Base-by-base conservation (phyloP, 495 filamentous ascomycete genomes). In the Penicillium bialowiezense region DNA sequence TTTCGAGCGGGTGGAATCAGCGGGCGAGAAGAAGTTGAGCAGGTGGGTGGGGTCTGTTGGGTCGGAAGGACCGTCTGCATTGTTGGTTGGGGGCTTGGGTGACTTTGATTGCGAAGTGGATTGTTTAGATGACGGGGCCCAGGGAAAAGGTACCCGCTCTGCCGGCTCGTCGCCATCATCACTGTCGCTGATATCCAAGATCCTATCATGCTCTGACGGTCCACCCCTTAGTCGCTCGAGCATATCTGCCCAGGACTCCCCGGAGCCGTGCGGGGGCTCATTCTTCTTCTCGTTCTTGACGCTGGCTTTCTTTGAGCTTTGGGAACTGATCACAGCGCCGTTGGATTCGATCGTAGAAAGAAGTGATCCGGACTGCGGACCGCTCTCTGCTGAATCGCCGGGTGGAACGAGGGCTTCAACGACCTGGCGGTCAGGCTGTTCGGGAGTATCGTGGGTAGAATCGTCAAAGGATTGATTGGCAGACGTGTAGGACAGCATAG, bases 351-450 rank as follows among this genome's bases (percentile, higher is more conserved):
- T 48, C 13, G 36, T 48, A 7, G 56, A 59, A 13, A 59, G n/a
- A 8, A 60, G 44, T 4, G 59, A 60, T 6, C 50, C 50, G 32
- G 43, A 36, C 3, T 38, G 47, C 23, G 56, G 58, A 4, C 32
- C 40, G 29, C 35, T 56, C 15, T 14, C 37, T 4, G 24, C 37
- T 6, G 44, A 42, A 5, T 38, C 41, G 8, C 21, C 40, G 32
- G 38, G 41, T n/a, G 14, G 28, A 12, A 38, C 6, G 5, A 44
- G 51, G 5, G 40, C 19, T 5, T 61, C 58, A 15, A 64, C 50
- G n/a, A 58, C 43, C 26, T 61, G 60, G 21, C 58, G 54, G 35
- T 56, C 55, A 7, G 59, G 48, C 29, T 18, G n/a, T 1, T 44
- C 29, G 3, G 32, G 20, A 13, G 21, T 26, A 34, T 45, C 15